Conservation (phyloP, 2,329 filamentous ascomycete genomes). For the Calonectria pseudoreteaudii region DNA sequence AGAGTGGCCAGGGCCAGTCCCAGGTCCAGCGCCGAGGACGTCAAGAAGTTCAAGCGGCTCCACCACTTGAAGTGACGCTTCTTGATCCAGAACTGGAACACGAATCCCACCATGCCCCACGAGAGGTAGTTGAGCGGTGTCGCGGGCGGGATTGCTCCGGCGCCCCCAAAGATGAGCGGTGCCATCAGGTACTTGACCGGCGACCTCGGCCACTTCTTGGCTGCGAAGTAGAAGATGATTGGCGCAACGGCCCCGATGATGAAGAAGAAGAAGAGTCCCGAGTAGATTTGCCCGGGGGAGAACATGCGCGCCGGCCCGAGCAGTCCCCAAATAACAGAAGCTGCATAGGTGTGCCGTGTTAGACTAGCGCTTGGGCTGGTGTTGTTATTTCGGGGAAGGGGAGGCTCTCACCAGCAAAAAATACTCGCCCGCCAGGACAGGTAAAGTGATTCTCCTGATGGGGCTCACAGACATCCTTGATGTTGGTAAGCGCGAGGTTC, state of each 20-base stretch:
- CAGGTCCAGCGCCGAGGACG: constrained; percentile 76
- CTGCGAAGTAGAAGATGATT: constrained; percentile 62
- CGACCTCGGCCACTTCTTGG: constrained; percentile 64
- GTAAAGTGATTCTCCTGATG: constrained; percentile 70
- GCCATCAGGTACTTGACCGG: constrained; percentile 67
- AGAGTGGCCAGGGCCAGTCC: constrained; percentile 76
- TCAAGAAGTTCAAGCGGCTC: constrained; percentile 79
- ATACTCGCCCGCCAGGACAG: constrained; percentile 72
- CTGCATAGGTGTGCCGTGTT: constrained; percentile 43
- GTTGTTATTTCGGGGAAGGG: neutral
- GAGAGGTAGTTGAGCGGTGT: constrained; percentile 80
- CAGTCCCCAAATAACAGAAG: constrained; percentile 76
- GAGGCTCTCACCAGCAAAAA: constrained; percentile 65
- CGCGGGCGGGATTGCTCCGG: constrained; percentile 70
- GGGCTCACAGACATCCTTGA: constrained; percentile 72
- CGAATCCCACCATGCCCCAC: constrained; percentile 78
- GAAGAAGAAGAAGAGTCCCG: constrained; percentile 71
- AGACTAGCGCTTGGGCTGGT: neutral
- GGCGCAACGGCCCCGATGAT: constrained; percentile 65
- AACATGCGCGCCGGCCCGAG: constrained; percentile 74
- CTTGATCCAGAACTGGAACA: constrained; percentile 78
- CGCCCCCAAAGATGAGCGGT: constrained; percentile 72
- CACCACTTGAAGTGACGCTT: constrained; percentile 76
- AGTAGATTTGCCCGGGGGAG: constrained; percentile 72
- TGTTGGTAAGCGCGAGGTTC: constrained; percentile 70